phyloP scores from a whole-genome alignment of 1,284 basidiomycete genomes.

The Lentinus polychrous region DNA sequence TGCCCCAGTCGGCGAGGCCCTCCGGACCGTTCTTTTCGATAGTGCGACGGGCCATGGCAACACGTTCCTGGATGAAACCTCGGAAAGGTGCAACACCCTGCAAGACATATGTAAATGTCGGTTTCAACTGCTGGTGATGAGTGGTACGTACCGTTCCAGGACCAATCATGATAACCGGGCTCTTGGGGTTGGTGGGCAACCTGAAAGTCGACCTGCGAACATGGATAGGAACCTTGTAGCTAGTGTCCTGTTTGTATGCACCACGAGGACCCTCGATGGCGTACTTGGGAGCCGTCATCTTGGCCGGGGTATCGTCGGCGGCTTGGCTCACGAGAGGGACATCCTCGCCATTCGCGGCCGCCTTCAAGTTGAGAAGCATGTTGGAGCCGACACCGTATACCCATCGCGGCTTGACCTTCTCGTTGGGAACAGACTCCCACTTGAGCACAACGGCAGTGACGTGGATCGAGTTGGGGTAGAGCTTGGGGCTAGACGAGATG shows the following conservation, averaged over 20 bases:
- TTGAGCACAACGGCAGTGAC: constrained; percentile 93
- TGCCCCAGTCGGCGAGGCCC: constrained; percentile 92
- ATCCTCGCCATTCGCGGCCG: constrained; percentile 58
- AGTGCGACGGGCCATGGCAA: constrained; percentile 89
- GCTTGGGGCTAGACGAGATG: constrained; percentile 94
- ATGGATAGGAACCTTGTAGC: constrained; percentile 88
- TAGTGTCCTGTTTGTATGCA: constrained; percentile 63
- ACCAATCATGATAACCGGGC: constrained; percentile 97
- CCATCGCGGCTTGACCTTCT: constrained; percentile 50
- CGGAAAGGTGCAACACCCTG: constrained; percentile 98
- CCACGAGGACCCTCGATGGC: constrained; percentile 86
- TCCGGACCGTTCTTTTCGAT: constrained; percentile 90
- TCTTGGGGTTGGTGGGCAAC: constrained; percentile 94
- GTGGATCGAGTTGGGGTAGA: constrained; percentile 85
- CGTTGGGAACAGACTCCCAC: constrained; percentile 64
- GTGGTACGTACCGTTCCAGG: constrained; percentile 81
- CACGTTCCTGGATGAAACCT: constrained; percentile 95
- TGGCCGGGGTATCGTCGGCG: constrained; percentile 28
- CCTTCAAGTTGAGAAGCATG: constrained; percentile 88
- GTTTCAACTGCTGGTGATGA: neutral
- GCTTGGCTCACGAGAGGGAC: constrained; percentile 35
- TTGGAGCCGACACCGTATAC: constrained; percentile 88
- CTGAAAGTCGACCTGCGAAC: constrained; percentile 95
- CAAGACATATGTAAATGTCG: constrained; percentile 6
- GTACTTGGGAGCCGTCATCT: constrained; percentile 62